Evolutionary conservation across 2,329 filamentous ascomycete species (phyloP).

Genomic region (Xylariaceae sp.): DNA sequence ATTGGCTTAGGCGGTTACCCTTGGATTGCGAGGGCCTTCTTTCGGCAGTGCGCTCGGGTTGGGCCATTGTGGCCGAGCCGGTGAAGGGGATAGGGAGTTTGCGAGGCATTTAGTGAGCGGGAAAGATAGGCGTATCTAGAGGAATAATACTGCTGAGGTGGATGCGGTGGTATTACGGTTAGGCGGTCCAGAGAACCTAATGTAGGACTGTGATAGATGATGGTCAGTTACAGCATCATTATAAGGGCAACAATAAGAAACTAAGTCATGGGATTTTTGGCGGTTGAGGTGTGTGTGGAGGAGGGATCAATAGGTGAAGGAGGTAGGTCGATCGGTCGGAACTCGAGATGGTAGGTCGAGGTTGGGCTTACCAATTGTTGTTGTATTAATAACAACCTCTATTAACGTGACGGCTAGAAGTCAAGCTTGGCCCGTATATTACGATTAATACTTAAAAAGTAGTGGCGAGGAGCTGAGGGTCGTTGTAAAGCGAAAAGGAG

Average conservation of each 20-base stretch:
- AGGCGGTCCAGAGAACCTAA: too few species aligned
- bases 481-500: slow-evolving; percentile 17
- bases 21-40: slow-evolving; percentile 61
- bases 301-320: not conserved
- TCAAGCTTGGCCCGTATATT: slow-evolving; percentile 14
- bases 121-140: too few species aligned
- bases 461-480: not conserved
- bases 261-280: too few species aligned
- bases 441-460: slow-evolving; percentile 14
- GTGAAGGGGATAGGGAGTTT: slow-evolving; percentile 56
- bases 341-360: too few species aligned
- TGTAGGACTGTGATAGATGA: too few species aligned
- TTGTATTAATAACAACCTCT: not conserved
- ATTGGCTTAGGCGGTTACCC: slow-evolving; percentile 72
- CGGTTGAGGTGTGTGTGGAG: not conserved
- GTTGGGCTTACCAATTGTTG: not conserved
- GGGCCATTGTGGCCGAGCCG: slow-evolving; percentile 44
- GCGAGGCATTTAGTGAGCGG: slow-evolving; percentile 60
- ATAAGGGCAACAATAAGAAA: too few species aligned
- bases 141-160: too few species aligned
- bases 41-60: slow-evolving; percentile 48
- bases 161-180: not conserved
- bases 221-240: too few species aligned
- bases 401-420: slow-evolving; percentile 1
- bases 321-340: not conserved